Evolutionary conservation across 257 asterid species (phyloP), one percentile per base, ranked within the genome.

Genomic region (Apocynum venetum): DNA sequence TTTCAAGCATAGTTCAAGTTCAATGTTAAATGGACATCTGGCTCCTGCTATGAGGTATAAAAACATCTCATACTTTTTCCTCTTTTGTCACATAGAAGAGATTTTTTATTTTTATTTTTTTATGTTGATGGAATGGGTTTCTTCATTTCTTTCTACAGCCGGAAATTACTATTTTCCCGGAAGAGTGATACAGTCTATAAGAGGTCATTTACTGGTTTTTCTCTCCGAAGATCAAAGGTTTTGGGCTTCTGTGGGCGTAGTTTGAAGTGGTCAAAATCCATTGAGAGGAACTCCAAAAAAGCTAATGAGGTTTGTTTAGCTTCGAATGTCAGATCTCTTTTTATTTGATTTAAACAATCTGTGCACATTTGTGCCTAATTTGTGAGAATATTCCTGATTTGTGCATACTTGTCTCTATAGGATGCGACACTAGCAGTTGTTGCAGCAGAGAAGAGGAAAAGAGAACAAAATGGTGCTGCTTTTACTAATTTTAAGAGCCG

Each of bases 181-280:
- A 96, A 88, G 84, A 86, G 97, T 84, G 92, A 93, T 77, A 90
- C 99, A 60, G 73, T 91, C 74, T 96, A 96, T 85, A 91, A 90
- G 73, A 93, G 93, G 83, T 91, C 99, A 53, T 75, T 82, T 53
- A 88, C 84, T 84, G 99, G 99, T 44, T 94, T 90, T 78, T 91
- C 98, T 81, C 96, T 96, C 63, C 85, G 77, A 84, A 88, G 90
- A 82, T 93, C 97, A 76, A 87, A 91, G 87, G 93, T 91, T 60
- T 77, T 89, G 73, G 84, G 97, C 85, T 93, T 89, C 85, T 86
- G 92, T 78, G 93, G 97, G 44, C 78, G 90, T 77, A 91, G 92
- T 84, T 87, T 93, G 82, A 96, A 93, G 93, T 95, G 99, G 99
- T 93, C 98, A 80, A 96, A 96, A 87, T 90, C 99, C 76, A 88